Percentiles rank a stretch among this genome's conserved stretches.
Conservation (phyloP, 192 early-diverging fungal genomes). For the Backusella circina region DNA sequence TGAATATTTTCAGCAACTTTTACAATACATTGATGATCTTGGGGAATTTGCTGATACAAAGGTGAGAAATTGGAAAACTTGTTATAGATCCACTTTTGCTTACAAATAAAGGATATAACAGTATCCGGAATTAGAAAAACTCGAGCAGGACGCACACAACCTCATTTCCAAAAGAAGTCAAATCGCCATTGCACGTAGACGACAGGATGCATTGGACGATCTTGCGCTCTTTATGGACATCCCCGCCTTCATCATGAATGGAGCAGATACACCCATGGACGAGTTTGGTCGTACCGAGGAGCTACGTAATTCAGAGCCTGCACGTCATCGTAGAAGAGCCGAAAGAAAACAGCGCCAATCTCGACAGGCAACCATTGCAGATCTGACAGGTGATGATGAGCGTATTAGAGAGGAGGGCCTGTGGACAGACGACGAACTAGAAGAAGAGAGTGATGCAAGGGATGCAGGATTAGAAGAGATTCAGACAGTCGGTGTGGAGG, state of each 20-base stretch:
- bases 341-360: constrained; percentile 25
- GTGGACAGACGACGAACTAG: constrained; percentile 50
- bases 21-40: constrained; percentile 43
- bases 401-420: constrained; percentile 14
- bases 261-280: background rate
- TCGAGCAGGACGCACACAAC: constrained; percentile 42
- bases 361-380: background rate
- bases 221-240: constrained; percentile 36
- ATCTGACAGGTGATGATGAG: background rate
- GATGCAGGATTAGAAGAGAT: constrained; percentile 28
- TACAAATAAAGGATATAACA: background rate
- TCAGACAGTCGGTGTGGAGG: constrained; percentile 23
- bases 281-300: constrained; percentile 41
- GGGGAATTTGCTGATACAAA: constrained; percentile 55
- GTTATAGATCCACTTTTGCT: background rate
- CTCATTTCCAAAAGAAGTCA: constrained; percentile 32
- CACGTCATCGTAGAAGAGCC: constrained; percentile 24
- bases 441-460: constrained; percentile 24
- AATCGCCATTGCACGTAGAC: constrained; percentile 30
- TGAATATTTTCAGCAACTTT: constrained; percentile 50
- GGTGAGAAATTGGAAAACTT: constrained; percentile 17
- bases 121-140: constrained; percentile 48
- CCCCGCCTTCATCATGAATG: constrained; percentile 8
- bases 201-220: constrained; percentile 40
- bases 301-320: constrained; percentile 20